Base-by-base conservation (phyloP, 495 filamentous ascomycete species). In the Podospora pseudoanserina region DNA sequence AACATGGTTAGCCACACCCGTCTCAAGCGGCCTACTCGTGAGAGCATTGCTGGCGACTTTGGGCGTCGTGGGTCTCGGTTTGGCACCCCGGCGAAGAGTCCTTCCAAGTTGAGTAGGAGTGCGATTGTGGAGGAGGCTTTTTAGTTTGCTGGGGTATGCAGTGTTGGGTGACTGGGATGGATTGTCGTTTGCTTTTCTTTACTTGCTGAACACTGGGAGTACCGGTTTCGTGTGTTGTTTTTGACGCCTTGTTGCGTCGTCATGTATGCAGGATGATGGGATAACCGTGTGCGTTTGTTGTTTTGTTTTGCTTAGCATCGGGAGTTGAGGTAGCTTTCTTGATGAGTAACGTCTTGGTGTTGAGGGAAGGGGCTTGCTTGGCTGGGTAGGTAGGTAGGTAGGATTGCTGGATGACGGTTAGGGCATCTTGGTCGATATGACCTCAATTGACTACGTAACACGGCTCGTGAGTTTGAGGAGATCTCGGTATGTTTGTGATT, bases 1-100 rank as follows among this genome's bases (percentile, higher is more conserved):
- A 94, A 97, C 78, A 97, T 97, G 94, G 91, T 98, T 27, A 89
- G 88, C 57, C 92, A 92, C 79, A 84, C 88, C 69, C 88, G 86
- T 70, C 87, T 99, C 76, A 91, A 91, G 86, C 90, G 86, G 79
- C 92, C 94, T 2, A 97, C 96, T 5, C 83, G 95, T 53, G 93
- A 99, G 84, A 97, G 92, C 74, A 97, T 99, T 77, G 73, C 79
- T 0, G 73, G 83, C 73, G 68, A 90, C 80, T 73, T 89, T 80
- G 67, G 20, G 2, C 26, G 60, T 32, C 23, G 60, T 30, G 60
- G 34, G 19, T 20, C 27, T 44, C 61, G 28, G 18, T 19, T 39
- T 49, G 61, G 61, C 30, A 7, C 30, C 0, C n/a, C 78, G 16
- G 78, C 88, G 66, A 83, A 84, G 49, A 86, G 81, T 0, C 82